Evolutionary conservation across 2,329 filamentous ascomycete genomes (phyloP).

Genomic region (Alternaria tenuissima): DNA sequence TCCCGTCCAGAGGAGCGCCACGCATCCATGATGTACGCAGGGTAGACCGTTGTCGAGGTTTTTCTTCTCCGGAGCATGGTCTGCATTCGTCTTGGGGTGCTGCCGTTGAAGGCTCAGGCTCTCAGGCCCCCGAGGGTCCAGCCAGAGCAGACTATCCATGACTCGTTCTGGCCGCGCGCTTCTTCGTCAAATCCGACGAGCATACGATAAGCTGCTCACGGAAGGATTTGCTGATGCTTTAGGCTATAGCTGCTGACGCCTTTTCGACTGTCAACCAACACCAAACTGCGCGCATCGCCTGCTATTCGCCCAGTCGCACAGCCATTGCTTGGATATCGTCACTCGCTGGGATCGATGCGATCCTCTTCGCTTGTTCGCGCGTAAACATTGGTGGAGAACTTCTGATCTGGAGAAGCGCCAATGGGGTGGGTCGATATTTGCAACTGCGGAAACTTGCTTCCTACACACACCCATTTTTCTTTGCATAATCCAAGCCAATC

Average conservation of each 20-base stretch:
- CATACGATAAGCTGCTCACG: slow-evolving; percentile 14
- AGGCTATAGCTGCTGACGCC: slow-evolving; percentile 7
- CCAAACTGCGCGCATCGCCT: slow-evolving; percentile 8
- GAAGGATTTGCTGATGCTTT: slow-evolving; percentile 2
- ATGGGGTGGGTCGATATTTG: slow-evolving; percentile 16
- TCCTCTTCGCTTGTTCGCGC: slow-evolving; percentile 25
- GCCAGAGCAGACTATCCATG: slow-evolving; percentile 17
- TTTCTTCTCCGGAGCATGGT: slow-evolving; percentile 16
- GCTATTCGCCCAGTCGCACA: slow-evolving; percentile 13
- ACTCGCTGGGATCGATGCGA: slow-evolving; percentile 5
- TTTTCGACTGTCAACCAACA: slow-evolving; percentile 12
- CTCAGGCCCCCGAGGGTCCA: slow-evolving; percentile 9
- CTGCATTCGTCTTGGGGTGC: slow-evolving; percentile 25
- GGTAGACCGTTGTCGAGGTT: slow-evolving; percentile 29
- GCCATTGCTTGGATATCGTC: slow-evolving; percentile 20
- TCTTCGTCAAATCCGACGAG: slow-evolving; percentile 9
- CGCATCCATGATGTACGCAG: slow-evolving; percentile 36
- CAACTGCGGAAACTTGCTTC: slow-evolving; percentile 8
- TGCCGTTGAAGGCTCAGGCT: slow-evolving; percentile 15
- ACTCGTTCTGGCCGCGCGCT: slow-evolving; percentile 29
- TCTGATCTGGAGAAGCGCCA: slow-evolving; percentile 32
- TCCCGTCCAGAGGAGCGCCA: slow-evolving; percentile 45
- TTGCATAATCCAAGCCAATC: slow-evolving; percentile 1
- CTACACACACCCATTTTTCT: neutral
- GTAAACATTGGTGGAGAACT: slow-evolving; percentile 23